Percentiles rank a stretch among this genome's conserved stretches.
Conservation (phyloP, 2,329 filamentous ascomycete species). For the Pseudogymnoascus sp. region DNA sequence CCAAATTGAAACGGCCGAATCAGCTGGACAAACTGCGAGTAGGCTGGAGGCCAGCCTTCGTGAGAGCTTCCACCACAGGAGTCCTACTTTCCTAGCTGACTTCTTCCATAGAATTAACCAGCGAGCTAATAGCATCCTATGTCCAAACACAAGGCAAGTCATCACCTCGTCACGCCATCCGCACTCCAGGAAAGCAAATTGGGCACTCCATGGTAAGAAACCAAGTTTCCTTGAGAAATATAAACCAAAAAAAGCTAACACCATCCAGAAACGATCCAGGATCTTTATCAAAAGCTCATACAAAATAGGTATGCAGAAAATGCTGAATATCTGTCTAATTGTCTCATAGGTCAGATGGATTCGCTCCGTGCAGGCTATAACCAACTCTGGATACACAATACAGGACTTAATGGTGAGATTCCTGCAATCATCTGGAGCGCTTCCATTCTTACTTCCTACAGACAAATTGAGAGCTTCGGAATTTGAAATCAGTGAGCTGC, state of each 20-base stretch:
- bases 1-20: background rate
- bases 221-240: background rate
- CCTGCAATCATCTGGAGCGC: background rate
- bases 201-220: background rate
- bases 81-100: background rate
- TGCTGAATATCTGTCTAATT: background rate
- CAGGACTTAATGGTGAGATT: background rate
- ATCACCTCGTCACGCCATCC: background rate
- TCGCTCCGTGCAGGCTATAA: background rate
- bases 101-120: background rate
- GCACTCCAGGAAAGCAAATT: background rate
- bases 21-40: background rate
- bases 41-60: background rate
- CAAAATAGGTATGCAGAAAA: background rate
- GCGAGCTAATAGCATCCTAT: background rate
- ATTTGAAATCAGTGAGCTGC: background rate
- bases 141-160: background rate
- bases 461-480: background rate
- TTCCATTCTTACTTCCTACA: background rate
- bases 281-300: background rate
- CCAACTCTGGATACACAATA: background rate
- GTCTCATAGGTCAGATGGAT: background rate
- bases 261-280: background rate
- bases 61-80: background rate
- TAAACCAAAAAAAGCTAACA: background rate